Evolutionary conservation across 2,329 filamentous ascomycete species (phyloP).

Genomic region (Colletotrichum sp.): DNA sequence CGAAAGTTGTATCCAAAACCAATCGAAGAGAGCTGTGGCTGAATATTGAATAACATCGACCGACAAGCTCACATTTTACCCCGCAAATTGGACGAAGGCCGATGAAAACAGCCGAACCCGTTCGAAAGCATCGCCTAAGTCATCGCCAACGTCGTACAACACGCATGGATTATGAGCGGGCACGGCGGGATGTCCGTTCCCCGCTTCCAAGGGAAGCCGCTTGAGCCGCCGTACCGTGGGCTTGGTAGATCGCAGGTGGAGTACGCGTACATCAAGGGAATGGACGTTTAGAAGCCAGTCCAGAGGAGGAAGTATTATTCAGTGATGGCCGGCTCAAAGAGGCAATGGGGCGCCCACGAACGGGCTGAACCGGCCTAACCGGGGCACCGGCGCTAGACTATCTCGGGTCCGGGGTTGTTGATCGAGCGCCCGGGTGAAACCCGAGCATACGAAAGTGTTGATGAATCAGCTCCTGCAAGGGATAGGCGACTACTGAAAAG

Average conservation of each 20-base stretch:
- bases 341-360: neutral
- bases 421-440: neutral
- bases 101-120: neutral
- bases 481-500: neutral
- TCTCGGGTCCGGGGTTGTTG: neutral
- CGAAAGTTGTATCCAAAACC: neutral
- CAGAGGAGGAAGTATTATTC: neutral
- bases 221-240: neutral
- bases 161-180: neutral
- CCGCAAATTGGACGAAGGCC: neutral
- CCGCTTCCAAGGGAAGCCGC: neutral
- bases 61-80: neutral
- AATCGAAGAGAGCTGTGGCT: neutral
- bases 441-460: neutral
- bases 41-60: neutral
- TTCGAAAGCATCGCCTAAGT: neutral
- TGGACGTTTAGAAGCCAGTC: neutral
- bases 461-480: neutral
- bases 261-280: neutral
- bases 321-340: neutral
- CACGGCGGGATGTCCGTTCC: neutral
- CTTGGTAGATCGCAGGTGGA: neutral
- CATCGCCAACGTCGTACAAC: neutral
- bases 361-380: neutral
- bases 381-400: neutral